Conservation (phyloP, 495 filamentous ascomycete genomes). For the Chaetomium fimeti region DNA sequence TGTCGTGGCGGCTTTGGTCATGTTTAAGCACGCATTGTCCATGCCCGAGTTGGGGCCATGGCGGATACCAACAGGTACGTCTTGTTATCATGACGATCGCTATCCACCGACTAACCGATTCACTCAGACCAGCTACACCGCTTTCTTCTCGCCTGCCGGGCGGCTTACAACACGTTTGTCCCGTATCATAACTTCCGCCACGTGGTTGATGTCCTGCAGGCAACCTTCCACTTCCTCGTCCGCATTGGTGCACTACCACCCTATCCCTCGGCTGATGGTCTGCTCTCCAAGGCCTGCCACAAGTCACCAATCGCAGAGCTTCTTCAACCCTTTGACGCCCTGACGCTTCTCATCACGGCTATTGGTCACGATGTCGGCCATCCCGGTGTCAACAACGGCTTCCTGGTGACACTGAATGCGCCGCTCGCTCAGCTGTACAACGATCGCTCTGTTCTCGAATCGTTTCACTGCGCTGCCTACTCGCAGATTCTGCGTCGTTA, state of each 20-base stretch:
- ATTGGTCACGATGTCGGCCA: slow-evolving; percentile 98
- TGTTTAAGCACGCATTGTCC: slow-evolving; percentile 83
- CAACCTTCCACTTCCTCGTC: slow-evolving; percentile 87
- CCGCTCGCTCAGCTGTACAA: slow-evolving; percentile 98
- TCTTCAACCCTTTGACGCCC: slow-evolving; percentile 77
- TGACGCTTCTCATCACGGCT: slow-evolving; percentile 87
- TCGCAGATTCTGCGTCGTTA: slow-evolving; percentile 92
- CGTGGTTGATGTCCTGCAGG: slow-evolving; percentile 93
- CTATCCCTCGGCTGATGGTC: slow-evolving; percentile 45
- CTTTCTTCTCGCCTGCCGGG: slow-evolving; percentile 79
- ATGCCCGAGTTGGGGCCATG: slow-evolving; percentile 79
- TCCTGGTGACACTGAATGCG: slow-evolving; percentile 86
- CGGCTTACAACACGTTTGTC: slow-evolving; percentile 90
- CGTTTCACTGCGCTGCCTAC: slow-evolving; percentile 96
- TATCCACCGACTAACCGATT: slow-evolving; percentile 27
- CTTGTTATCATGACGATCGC: neutral
- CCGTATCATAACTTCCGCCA: slow-evolving; percentile 99
- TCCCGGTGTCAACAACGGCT: slow-evolving; percentile 97
- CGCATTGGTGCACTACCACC: slow-evolving; percentile 73
- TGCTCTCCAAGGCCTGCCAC: slow-evolving; percentile 26
- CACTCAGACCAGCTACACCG: slow-evolving; percentile 62
- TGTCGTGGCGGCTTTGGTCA: slow-evolving; percentile 71
- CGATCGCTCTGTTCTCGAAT: slow-evolving; percentile 93
- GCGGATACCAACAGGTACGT: slow-evolving; percentile 70
- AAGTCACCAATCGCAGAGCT: slow-evolving; percentile 68